Conservation (phyloP, 1,139 yeast species). For the Nakaseomyces kungkrabaensis region DNA sequence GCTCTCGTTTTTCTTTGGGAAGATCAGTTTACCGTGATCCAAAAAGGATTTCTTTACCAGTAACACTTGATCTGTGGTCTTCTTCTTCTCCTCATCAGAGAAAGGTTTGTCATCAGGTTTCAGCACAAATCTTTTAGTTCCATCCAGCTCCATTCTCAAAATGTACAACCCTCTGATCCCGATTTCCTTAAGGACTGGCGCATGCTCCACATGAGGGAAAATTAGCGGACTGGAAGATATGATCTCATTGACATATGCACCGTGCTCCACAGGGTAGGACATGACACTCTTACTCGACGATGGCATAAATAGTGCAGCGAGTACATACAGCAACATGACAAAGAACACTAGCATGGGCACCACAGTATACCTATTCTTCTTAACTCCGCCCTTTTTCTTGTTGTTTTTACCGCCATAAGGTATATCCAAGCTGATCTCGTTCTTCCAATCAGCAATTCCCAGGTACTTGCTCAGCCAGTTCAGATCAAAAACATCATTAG, state of each 20-base stretch:
- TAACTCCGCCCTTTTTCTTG: neutral
- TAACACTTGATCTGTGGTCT: constrained; percentile 32
- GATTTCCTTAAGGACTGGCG: constrained; percentile 46
- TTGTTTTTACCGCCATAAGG: neutral
- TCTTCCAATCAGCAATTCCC: neutral
- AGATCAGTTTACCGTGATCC: constrained; percentile 56
- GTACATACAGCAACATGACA: neutral
- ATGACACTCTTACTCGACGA: neutral
- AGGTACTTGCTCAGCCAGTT: neutral
- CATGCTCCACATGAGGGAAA: constrained; percentile 61
- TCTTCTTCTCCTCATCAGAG: constrained; percentile 33
- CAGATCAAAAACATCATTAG: neutral
- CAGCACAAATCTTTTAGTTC: constrained; percentile 35
- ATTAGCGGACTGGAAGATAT: constrained; percentile 44
- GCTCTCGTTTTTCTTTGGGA: constrained; percentile 33
- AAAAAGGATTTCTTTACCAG: constrained; percentile 49
- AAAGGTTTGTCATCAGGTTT: constrained; percentile 40
- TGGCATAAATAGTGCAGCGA: neutral
- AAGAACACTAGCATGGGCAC: constrained; percentile 2
- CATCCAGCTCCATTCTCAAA: constrained; percentile 34
- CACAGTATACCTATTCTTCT: constrained; percentile 1
- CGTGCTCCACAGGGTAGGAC: constrained; percentile 30
- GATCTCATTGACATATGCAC: constrained; percentile 35
- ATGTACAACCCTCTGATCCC: constrained; percentile 43
- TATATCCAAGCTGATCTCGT: neutral